Evolutionary conservation across 768 basidiomycete species (phyloP), one percentile per base, ranked within the genome.

Genomic region (Amanita muscaria): DNA sequence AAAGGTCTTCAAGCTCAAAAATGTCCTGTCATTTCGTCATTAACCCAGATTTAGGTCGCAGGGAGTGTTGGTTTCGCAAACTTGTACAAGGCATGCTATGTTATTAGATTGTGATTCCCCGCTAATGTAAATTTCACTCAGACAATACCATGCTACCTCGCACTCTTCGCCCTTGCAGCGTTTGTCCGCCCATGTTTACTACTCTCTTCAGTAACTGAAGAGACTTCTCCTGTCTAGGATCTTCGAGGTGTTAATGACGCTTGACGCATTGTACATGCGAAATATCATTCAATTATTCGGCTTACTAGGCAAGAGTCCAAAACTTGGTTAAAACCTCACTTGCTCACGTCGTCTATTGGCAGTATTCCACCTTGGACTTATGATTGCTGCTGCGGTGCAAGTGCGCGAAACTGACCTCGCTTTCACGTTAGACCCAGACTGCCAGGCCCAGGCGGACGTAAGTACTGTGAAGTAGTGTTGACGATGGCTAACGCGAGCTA

Each of bases 121-220:
- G 11, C 5, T 36, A 7, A 10, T 16, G 16, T 25, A 30, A 37
- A 18, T n/a, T 24, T 36, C 14, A 43, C 42, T 14, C 18, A 43
- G 29, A 89, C 88, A 10, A 59, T 89, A 42, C 81, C 87, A 49
- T 89, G 88, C 61, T 91, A 89, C 59, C 76, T 91, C 4, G 85
- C 85, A 3, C 68, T 91, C 5, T 91, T 89, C 59, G 79, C 80
- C 19, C 67, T 91, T 8, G 88, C 84, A 46, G 87, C 86, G 88
- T 88, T 58, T 40, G 76, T 63, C 29, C 30, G 41, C 12, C 38
- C 11, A 39, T 27, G 34, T 30, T 21, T 34, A 6, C 30, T 16
- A 19, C 31, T 10, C 11, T 45, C 24, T 23, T 12, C 16, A n/a
- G 15, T 25, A 25, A 27, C 32, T 43, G 40, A 39, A 52, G 10